Base-by-base conservation (phyloP, 1,284 basidiomycete genomes). In the Fomitopsis pinicola region DNA sequence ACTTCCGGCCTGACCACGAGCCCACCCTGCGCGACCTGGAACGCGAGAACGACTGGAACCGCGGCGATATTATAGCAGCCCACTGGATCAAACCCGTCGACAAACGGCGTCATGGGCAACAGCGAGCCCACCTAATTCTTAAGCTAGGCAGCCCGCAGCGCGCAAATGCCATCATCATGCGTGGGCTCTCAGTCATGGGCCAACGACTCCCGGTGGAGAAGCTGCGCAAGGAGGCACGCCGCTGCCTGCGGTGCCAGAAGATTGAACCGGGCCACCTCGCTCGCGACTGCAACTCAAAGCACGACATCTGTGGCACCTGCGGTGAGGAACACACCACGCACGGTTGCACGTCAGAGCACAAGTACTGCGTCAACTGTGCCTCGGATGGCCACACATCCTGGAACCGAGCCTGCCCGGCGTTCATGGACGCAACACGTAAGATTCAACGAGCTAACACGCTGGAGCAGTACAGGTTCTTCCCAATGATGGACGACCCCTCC, bases 171-270 rank as follows among this genome's bases (percentile, higher is more conserved):
- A 36, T 30, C 22, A 55, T 62, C 42, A 1, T 54, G 22, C 26
- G 57, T 30, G 61, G 61, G 4, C 0, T 62, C 2, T 9, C 42
- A 2, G 42, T 61, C 0, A 4, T 33, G 0, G 38, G 58, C 1
- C 45, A 42, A 19, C 28, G 42, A 1, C 12, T 59, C 2, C 33
- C 4, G 8, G 44, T 45, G 15, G 9, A 46, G 17, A 50, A 55
- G 12, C 42, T 44, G 6, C 40, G 45, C 30, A 46, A 42, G 28
- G 64, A 65, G 44, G 62, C 62, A 6, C 19, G 55, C 0, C 54
- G 59, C 10, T 65, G 64, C 54, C 26, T 63, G 14, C 61, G 58
- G 15, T 65, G 64, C 48, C 62, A 63, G 17, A 52, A 33, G 15
- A 53, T 40, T 2, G 56, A 57, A 22, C 56, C 56, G 1, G 58